Base-by-base conservation (phyloP, 192 early-diverging fungal genomes). In the Helicostylum pulchrum region DNA sequence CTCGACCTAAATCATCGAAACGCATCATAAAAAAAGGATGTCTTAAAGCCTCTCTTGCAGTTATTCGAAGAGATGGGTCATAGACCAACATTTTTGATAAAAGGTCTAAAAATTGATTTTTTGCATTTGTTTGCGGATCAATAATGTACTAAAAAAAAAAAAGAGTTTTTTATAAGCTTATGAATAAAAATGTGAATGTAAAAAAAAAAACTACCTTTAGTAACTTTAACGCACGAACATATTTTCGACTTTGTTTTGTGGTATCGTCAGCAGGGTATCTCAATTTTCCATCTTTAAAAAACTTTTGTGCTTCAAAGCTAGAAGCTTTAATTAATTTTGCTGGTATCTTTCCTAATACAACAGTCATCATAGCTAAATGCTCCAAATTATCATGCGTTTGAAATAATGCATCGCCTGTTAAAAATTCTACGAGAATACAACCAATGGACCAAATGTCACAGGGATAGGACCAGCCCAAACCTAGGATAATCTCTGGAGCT, bases 361-460 rank as follows among this genome's bases (percentile, higher is more conserved):
- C 78, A 72, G 97, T 89, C 95, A 99, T 99, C 92, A 99, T 93
- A 6, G 91, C 92, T 65, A 99, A 74, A 73, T 99, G 97, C 74
- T 99, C 97, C 59, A 94, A 74, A 80, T 97, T 93, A 67, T 99
- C 95, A 64, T 99, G 97, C 8, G 97, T 97, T 77, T 97, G 95
- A 75, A 99, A 99, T 45, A 99, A 77, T 4, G 97, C 95, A 71
- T 94, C 92, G 21, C 97, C 97, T 0, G 94, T 99, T 42, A 90
- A 85, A 52, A 99, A 87, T 79, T 99, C 97, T 12, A 97, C 86
- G 20, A 99, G 83, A 54, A 99, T 97, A 80, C 97, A 99, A 12
- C 97, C 97, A 48, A 97, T 77, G 7, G 94, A 96, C 97, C 97
- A 99, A 81, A 97, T 89, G 76, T 99, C 97, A 78, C 95, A 97